These are phyloP conservation scores for Arthroderma sp. DNA, from an alignment of 2,329 filamentous ascomycete genomes.

Conservation along the genomic window DNA sequence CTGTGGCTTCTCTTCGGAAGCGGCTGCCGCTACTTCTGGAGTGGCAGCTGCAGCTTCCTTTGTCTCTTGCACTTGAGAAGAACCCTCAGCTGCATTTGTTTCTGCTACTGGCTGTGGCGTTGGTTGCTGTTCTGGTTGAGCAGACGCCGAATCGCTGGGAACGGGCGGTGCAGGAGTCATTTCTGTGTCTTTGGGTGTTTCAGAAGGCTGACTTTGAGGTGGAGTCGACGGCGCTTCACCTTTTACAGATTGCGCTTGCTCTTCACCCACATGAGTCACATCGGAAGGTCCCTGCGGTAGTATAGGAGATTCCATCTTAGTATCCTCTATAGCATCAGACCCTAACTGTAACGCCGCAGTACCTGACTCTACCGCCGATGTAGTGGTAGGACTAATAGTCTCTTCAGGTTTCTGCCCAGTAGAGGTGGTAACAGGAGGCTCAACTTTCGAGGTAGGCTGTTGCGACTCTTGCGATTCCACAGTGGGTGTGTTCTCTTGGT, in stretches of 20 bases:
- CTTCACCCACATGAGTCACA: neutral
- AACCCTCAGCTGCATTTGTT: neutral
- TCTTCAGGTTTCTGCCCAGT: neutral
- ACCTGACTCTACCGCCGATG: constrained; percentile 1
- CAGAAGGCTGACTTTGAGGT: too few species aligned
- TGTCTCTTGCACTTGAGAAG: neutral
- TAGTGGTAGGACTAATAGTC: neutral
- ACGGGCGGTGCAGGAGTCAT: neutral
- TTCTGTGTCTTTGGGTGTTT: neutral
- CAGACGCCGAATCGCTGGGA: constrained; percentile 11
- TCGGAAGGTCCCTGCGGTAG: too few species aligned
- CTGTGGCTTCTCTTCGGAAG: neutral
- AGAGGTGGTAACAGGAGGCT: neutral
- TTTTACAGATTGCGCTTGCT: neutral
- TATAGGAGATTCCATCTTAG: neutral
- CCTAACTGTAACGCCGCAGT: constrained; percentile 2
- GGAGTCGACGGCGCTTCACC: neutral
- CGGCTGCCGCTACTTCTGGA: neutral
- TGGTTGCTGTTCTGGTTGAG: constrained; percentile 20
- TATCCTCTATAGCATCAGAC: too few species aligned
- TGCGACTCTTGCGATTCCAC: neutral
- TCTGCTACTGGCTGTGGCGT: neutral
- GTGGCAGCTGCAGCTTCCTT: neutral
- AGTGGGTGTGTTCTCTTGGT: neutral
- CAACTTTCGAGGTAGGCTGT: neutral